Conservation (phyloP, 148 eudicot genomes). For the Persicaria maculosa region DNA sequence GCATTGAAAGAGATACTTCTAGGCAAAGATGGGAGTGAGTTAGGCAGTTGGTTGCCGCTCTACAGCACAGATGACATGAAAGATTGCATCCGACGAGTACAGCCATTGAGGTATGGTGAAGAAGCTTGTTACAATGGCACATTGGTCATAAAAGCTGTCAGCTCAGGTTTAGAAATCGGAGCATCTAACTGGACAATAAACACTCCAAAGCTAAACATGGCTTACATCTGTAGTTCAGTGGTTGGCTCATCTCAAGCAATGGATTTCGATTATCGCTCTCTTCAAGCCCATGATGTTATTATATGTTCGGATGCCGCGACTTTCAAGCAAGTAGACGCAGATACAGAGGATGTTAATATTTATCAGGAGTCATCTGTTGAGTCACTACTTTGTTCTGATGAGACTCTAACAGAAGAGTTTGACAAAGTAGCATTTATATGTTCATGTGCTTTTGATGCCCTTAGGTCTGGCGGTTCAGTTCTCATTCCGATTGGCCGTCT, state of each 20-base stretch:
- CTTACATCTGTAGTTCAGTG: constrained; percentile 30
- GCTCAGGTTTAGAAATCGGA: constrained; percentile 92
- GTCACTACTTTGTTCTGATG: constrained; percentile 39
- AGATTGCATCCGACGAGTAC: constrained; percentile 25
- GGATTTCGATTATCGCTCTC: constrained; percentile 58
- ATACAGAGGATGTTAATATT: constrained; percentile 22
- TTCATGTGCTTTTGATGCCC: constrained; percentile 50
- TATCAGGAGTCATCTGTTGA: constrained; percentile 17
- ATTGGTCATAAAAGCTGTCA: constrained; percentile 56
- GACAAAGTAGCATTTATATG: constrained; percentile 66
- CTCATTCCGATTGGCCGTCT: constrained; percentile 64
- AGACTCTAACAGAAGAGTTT: constrained; percentile 42
- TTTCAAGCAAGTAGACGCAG: constrained; percentile 19
- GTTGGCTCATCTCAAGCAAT: constrained; percentile 48
- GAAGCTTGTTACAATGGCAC: constrained; percentile 58
- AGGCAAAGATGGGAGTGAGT: no score
- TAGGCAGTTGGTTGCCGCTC: no score
- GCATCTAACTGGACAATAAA: constrained; percentile 71
- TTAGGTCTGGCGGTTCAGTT: constrained; percentile 78
- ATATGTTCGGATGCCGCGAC: constrained; percentile 60
- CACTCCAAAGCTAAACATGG: constrained; percentile 46
- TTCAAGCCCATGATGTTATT: constrained; percentile 53
- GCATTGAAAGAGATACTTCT: not conserved
- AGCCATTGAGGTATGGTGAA: constrained; percentile 69
- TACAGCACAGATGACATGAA: no score